phyloP scores from a whole-genome alignment of 306 rosid species.

The Medicago lupulina region DNA sequence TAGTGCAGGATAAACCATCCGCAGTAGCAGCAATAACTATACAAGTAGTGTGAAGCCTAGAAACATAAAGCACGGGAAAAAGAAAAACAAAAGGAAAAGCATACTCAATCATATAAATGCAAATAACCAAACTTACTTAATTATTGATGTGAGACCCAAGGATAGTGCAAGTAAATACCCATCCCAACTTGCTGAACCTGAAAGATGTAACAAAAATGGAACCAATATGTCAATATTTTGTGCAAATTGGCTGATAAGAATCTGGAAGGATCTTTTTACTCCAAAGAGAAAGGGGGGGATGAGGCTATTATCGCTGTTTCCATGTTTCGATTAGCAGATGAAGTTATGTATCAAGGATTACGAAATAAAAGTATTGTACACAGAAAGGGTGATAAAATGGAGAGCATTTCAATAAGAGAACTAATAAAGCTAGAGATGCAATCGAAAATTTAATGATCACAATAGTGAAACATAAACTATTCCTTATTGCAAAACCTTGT shows the following conservation, averaged over 20 bases:
- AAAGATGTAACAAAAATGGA: slow-evolving; percentile 32
- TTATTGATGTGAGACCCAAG: slow-evolving; percentile 82
- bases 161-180: slow-evolving; percentile 87
- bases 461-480: too few species aligned
- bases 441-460: too few species aligned
- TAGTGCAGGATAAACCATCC: slow-evolving; percentile 19
- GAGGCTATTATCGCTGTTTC: neutral
- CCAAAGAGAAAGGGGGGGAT: slow-evolving; percentile 9
- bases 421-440: too few species aligned
- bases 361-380: slow-evolving; percentile 6
- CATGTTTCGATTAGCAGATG: neutral
- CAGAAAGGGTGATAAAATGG: slow-evolving; percentile 9
- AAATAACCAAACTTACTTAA: slow-evolving; percentile 66
- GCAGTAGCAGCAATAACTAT: slow-evolving; percentile 22
- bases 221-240: slow-evolving; percentile 17
- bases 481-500: too few species aligned
- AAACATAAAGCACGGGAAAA: too few species aligned
- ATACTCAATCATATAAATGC: slow-evolving; percentile 14
- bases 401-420: slow-evolving; percentile 16
- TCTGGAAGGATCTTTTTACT: too few species aligned
- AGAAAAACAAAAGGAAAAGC: too few species aligned
- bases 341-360: slow-evolving; percentile 24
- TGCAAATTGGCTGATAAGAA: slow-evolving; percentile 27
- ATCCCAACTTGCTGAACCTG: slow-evolving; percentile 69
- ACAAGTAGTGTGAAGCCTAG: too few species aligned